phyloP scores from a whole-genome alignment of 768 basidiomycete species.

The Psilocybe cubensis region DNA sequence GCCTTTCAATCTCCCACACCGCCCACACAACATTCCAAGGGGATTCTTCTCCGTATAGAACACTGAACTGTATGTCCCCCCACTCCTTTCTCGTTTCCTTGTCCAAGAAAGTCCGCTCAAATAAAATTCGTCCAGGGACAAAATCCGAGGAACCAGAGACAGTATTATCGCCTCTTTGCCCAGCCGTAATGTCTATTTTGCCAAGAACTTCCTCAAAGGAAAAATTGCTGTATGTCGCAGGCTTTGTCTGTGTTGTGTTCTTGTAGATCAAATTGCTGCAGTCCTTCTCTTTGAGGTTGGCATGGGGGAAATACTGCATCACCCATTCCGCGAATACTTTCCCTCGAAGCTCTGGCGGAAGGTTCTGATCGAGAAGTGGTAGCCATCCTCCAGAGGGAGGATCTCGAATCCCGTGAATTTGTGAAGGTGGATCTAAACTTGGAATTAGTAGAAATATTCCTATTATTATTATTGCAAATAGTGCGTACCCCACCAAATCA shows the following conservation, averaged over 20 bases:
- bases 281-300: slow-evolving; percentile 12
- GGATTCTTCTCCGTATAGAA: slow-evolving; percentile 18
- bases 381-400: slow-evolving; percentile 20
- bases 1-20: slow-evolving; percentile 16
- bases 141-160: slow-evolving; percentile 7
- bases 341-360: slow-evolving; percentile 19
- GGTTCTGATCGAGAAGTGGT: slow-evolving; percentile 26
- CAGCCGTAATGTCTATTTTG: slow-evolving; percentile 17
- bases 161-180: slow-evolving; percentile 6
- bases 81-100: background rate
- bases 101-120: slow-evolving; percentile 10
- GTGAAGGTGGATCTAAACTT: slow-evolving; percentile 28
- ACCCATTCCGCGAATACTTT: slow-evolving; percentile 26
- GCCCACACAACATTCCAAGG: slow-evolving; percentile 15
- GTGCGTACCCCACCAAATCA: slow-evolving; percentile 11
- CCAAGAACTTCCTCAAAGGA: slow-evolving; percentile 10
- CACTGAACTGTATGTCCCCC: slow-evolving; percentile 5
- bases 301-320: slow-evolving; percentile 16
- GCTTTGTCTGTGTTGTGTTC: slow-evolving; percentile 3
- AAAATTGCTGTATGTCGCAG: slow-evolving; percentile 5
- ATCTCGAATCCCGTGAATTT: slow-evolving; percentile 18
- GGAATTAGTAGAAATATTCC: background rate
- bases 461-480: background rate
- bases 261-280: slow-evolving; percentile 18
- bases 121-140: background rate